A percentile compares a stretch with the other conserved stretches of the same genome.
Conservation (phyloP, 352 stramenopile species). For the Phytophthora tentaculata region DNA sequence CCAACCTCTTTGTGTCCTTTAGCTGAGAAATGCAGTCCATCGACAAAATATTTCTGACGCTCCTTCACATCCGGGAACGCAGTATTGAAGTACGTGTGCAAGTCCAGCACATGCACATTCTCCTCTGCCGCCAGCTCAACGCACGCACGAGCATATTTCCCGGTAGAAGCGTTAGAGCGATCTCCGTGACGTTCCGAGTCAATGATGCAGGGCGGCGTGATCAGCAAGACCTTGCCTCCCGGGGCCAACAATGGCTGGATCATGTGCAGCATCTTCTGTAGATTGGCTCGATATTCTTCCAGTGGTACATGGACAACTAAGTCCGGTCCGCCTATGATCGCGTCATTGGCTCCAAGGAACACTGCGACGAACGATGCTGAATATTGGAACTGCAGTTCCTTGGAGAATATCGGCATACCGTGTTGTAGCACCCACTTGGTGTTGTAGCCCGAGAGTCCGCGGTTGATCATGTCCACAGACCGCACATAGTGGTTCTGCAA, state of each 20-base stretch:
- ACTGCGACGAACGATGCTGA: conserved; percentile 45
- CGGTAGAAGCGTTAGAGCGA: conserved; percentile 40
- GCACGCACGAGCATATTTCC: conserved; percentile 52
- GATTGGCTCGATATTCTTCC: conserved; percentile 47
- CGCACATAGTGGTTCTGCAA: conserved; percentile 56
- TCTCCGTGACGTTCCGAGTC: conserved; percentile 39
- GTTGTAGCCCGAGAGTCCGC: conserved; percentile 56
- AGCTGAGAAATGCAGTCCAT: conserved; percentile 58
- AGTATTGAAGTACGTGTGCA: conserved; percentile 52
- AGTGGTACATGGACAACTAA: conserved; percentile 46
- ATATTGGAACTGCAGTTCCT: conserved; percentile 40
- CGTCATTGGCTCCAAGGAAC: conserved; percentile 66
- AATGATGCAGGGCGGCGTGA: conserved; percentile 40
- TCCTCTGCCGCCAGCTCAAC: conserved; percentile 40
- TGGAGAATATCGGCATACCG: conserved; percentile 31
- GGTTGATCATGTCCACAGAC: conserved; percentile 52
- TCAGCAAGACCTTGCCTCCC: conserved; percentile 28
- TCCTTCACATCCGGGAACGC: conserved; percentile 31
- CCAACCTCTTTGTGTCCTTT: conserved; percentile 44
- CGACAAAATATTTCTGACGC: conserved; percentile 34
- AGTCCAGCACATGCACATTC: conserved; percentile 46
- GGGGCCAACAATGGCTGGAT: conserved; percentile 25
- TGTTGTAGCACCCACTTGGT: conserved; percentile 44
- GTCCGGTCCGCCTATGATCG: conserved; percentile 40
- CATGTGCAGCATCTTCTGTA: conserved; percentile 37